phyloP scores from a whole-genome alignment of 768 basidiomycete species.

The Pholiota microspora region DNA sequence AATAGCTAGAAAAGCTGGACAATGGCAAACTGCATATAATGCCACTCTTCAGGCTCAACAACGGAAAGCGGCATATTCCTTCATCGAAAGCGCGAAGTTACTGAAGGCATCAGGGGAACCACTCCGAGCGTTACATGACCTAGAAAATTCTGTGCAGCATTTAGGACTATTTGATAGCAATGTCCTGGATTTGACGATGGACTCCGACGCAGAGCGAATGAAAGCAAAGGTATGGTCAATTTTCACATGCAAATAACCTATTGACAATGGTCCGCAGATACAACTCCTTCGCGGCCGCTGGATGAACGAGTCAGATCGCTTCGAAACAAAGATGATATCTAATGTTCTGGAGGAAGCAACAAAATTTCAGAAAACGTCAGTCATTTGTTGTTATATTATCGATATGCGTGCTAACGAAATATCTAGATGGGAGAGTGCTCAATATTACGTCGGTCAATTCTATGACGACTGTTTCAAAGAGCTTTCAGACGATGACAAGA shows the following conservation, averaged over 20 bases:
- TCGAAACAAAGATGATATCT: constrained; percentile 61
- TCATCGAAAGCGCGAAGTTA: constrained; percentile 89
- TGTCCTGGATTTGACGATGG: constrained; percentile 58
- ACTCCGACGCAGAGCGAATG: constrained; percentile 50
- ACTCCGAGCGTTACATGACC: constrained; percentile 80
- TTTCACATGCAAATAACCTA: not conserved
- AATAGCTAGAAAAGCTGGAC: constrained; percentile 92
- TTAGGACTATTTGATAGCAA: constrained; percentile 46
- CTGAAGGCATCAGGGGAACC: constrained; percentile 77
- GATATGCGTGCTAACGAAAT: not conserved
- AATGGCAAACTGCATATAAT: constrained; percentile 96
- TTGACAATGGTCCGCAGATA: constrained; percentile 42
- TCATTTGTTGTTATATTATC: not conserved
- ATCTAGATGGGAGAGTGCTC: constrained; percentile 86
- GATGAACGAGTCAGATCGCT: constrained; percentile 90
- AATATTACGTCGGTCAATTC: constrained; percentile 85
- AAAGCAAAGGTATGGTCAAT: constrained; percentile 63
- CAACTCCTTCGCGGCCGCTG: constrained; percentile 83
- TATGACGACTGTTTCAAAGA: constrained; percentile 76
- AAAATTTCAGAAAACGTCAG: constrained; percentile 48
- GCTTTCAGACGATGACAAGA: constrained; percentile 43
- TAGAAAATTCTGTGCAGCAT: constrained; percentile 70
- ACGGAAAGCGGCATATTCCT: constrained; percentile 66
- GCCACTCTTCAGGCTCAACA: constrained; percentile 89
- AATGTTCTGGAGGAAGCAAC: constrained; percentile 54